Evolutionary conservation across 805 yeast species (phyloP), one percentile per base, ranked within the genome.

Genomic region (Candida alai): DNA sequence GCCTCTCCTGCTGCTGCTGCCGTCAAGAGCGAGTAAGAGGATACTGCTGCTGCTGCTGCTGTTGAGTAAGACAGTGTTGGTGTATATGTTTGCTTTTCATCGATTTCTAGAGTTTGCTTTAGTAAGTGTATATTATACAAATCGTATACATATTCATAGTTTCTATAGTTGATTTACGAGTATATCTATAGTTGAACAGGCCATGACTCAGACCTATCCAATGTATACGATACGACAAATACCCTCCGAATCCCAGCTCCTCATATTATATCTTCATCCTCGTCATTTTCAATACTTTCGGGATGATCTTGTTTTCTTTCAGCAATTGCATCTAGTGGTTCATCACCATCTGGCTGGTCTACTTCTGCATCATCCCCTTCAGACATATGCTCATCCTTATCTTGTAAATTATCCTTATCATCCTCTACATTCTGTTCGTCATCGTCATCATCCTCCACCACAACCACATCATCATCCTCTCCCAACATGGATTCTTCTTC

Each of bases 401-500:
- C 37, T 15, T 32, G 14, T 20, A 31, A 36, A 5, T 16, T 22
- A 21, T 30, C 27, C 13, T 25, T 32, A 9, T 35, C 30, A 9
- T 33, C 32, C 9, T 27, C 34, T 15, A n/a, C 19, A n/a, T n/a
- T 12, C 30, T 28, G 14, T 18, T 44, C 49, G 18, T 29, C 45
- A n/a, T 40, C 44, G 9, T 34, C 47, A 14, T 48, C 52, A 5
- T 22, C 29, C 1, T 42, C 48, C 10, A 37, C 45, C 15, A 39
- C 46, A 8, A 15, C 26, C 17, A 3, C 27, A 36, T 41, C 43
- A 5, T 37, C 43, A 10, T 43, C 49, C 13, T 47, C 49, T 9
- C 42, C 51, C 8, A n/a, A n/a, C n/a, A n/a, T n/a, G n/a, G n/a
- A n/a, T n/a, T 43, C 52, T 10, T 47, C 47, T 12, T 54, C 56